phyloP scores from a whole-genome alignment of 805 yeast genomes.

The Jamesozyma jinghongensis region DNA sequence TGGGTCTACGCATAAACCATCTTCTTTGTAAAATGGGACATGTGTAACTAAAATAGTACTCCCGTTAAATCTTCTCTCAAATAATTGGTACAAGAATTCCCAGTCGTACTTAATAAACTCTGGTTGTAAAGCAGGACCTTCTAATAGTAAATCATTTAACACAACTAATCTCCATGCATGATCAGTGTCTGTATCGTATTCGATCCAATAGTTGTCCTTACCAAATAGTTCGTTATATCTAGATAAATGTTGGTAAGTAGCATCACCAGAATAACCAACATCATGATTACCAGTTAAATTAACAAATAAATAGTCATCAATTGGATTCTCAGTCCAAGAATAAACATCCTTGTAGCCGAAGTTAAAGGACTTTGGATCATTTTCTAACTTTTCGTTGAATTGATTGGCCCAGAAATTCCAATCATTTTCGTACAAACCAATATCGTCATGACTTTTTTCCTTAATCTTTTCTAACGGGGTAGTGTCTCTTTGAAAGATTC shows the following conservation, averaged over 20 bases:
- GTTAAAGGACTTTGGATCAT: constrained; percentile 23
- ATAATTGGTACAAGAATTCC: constrained; percentile 59
- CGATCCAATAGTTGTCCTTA: constrained; percentile 72
- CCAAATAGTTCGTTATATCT: constrained; percentile 73
- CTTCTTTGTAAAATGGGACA: constrained; percentile 76
- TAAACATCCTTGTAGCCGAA: constrained; percentile 53
- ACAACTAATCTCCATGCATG: constrained; percentile 88
- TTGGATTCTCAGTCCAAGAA: constrained; percentile 46
- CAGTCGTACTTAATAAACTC: constrained; percentile 59
- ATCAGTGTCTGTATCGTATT: constrained; percentile 51
- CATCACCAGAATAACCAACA: constrained; percentile 91
- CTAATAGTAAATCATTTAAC: constrained; percentile 70
- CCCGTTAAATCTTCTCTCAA: constrained; percentile 53
- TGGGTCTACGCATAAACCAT: constrained; percentile 81
- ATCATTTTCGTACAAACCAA: constrained; percentile 20
- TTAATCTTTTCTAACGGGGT: constrained; percentile 45
- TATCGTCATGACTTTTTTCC: constrained; percentile 22
- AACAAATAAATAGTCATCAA: constrained; percentile 55
- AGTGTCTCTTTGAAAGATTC: constrained; percentile 56
- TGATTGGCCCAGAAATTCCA: constrained; percentile 25
- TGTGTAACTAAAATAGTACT: constrained; percentile 80
- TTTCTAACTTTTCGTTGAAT: constrained; percentile 7
- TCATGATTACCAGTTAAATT: constrained; percentile 95
- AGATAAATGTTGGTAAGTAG: constrained; percentile 82
- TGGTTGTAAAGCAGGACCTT: constrained; percentile 81